These are phyloP conservation scores for Zygotorulaspora danielsina DNA, from an alignment of 805 yeast species.

Conservation along the genomic window DNA sequence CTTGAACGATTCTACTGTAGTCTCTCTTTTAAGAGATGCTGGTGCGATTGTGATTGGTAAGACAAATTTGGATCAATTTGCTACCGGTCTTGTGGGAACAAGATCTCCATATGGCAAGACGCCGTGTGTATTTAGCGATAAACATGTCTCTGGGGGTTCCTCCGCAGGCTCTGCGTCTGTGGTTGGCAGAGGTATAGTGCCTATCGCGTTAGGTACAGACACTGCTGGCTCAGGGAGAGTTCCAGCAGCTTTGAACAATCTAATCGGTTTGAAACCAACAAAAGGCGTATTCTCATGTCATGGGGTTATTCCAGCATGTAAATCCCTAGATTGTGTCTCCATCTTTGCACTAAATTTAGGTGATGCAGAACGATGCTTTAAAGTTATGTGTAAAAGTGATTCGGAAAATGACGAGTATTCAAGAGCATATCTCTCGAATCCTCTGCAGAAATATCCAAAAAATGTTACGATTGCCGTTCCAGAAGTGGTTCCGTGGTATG, in stretches of 20 bases:
- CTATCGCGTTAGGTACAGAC: slow-evolving; percentile 88
- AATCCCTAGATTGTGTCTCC: slow-evolving; percentile 88
- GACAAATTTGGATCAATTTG: slow-evolving; percentile 94
- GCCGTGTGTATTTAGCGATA: slow-evolving; percentile 66
- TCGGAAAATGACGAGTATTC: slow-evolving; percentile 70
- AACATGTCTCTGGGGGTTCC: slow-evolving; percentile 91
- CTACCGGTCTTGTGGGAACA: slow-evolving; percentile 94
- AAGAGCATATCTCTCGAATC: slow-evolving; percentile 64
- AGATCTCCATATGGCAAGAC: slow-evolving; percentile 94
- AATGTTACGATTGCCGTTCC: slow-evolving; percentile 77
- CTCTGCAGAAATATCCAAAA: slow-evolving; percentile 53
- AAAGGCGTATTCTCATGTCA: slow-evolving; percentile 78
- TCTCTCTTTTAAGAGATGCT: slow-evolving; percentile 64
- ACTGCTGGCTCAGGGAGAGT: slow-evolving; percentile 98
- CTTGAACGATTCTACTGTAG: slow-evolving; percentile 68
- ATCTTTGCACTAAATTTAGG: slow-evolving; percentile 69
- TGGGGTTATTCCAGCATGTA: slow-evolving; percentile 98
- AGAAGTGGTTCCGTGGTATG: slow-evolving; percentile 66
- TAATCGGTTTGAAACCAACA: slow-evolving; percentile 90
- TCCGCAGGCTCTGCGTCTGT: slow-evolving; percentile 94
- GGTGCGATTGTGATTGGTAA: slow-evolving; percentile 95
- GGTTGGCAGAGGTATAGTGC: slow-evolving; percentile 86
- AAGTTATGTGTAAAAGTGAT: slow-evolving; percentile 69
- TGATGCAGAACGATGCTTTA: slow-evolving; percentile 80
- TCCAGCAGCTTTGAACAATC: slow-evolving; percentile 90